phyloP scores from a whole-genome alignment of 208 protist genomes.

The Wallacemonas collosoma region DNA sequence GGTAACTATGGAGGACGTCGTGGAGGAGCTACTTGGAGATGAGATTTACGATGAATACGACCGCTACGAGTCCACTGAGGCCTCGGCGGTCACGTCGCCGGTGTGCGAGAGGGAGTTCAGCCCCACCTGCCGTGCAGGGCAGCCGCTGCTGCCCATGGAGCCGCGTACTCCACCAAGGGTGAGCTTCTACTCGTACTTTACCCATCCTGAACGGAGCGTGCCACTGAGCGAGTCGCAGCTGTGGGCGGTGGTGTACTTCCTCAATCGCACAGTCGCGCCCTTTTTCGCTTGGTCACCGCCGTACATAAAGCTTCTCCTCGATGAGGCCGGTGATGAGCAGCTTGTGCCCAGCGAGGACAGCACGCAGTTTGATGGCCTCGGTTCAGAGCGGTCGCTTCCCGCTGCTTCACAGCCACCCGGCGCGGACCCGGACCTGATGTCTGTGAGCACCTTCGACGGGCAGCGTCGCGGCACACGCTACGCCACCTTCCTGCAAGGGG shows the following conservation, averaged over 20 bases:
- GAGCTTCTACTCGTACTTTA: conserved; percentile 92
- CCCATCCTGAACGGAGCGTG: conserved; percentile 44
- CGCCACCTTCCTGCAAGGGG: conserved; percentile 9
- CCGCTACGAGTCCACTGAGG: conserved; percentile 38
- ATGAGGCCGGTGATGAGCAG: conserved; percentile 75
- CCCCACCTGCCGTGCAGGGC: conserved; percentile 16
- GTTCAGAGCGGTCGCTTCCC: not conserved
- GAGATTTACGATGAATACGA: conserved; percentile 94
- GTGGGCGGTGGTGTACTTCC: conserved; percentile 84
- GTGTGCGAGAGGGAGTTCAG: conserved; percentile 10
- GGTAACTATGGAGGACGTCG: conserved; percentile 88
- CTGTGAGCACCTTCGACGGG: not conserved
- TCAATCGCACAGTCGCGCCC: conserved; percentile 58
- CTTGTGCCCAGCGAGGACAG: conserved; percentile 31
- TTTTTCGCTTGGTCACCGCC: conserved; percentile 72
- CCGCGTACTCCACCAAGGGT: conserved; percentile 64
- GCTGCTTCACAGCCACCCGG: not conserved
- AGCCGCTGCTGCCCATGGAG: conserved; percentile 36
- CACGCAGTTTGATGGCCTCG: not conserved
- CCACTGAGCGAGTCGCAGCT: conserved; percentile 80
- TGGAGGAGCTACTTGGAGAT: conserved; percentile 81
- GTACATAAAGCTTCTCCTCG: conserved; percentile 83
- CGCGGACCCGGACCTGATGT: not conserved
- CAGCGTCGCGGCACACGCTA: conserved; percentile 15
- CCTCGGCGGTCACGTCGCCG: not conserved